Evolutionary conservation across 1,284 basidiomycete genomes (phyloP).

Genomic region (Inonotus hispidus): DNA sequence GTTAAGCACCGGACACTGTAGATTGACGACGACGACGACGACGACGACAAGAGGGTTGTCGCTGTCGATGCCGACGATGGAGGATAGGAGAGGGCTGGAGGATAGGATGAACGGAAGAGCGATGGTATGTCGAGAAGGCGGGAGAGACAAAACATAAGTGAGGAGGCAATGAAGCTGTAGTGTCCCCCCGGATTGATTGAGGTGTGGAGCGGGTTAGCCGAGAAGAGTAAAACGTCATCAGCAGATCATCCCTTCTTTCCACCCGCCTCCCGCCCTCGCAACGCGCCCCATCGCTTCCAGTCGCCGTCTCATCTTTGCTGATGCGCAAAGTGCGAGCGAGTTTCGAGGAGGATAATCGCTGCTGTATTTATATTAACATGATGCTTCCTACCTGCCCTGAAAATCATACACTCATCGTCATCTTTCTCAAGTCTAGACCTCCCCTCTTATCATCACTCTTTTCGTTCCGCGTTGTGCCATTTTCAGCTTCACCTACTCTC

Average conservation of each 20-base stretch:
- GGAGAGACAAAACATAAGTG: background rate
- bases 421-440: slow-evolving; percentile 1
- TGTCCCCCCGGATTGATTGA: background rate
- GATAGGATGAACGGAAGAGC: background rate
- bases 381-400: slow-evolving; percentile 6
- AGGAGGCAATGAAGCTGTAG: background rate
- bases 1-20: background rate
- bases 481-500: too few species aligned
- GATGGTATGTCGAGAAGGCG: slow-evolving; percentile 9
- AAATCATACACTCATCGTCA: slow-evolving; percentile 1
- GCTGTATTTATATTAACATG: too few species aligned
- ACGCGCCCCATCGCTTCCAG: too few species aligned
- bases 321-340: too few species aligned
- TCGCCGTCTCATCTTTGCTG: too few species aligned
- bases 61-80: background rate
- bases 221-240: slow-evolving; percentile 6
- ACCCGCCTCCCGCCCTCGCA: background rate
- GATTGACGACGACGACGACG: background rate
- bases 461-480: too few species aligned
- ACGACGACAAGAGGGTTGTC: background rate
- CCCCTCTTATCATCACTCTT: background rate
- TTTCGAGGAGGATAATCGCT: too few species aligned
- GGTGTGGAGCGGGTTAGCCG: slow-evolving; percentile 1
- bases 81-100: background rate
- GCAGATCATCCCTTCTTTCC: background rate